Conservation (phyloP, 2,329 filamentous ascomycete genomes). For the Coniochaeta sp. region DNA sequence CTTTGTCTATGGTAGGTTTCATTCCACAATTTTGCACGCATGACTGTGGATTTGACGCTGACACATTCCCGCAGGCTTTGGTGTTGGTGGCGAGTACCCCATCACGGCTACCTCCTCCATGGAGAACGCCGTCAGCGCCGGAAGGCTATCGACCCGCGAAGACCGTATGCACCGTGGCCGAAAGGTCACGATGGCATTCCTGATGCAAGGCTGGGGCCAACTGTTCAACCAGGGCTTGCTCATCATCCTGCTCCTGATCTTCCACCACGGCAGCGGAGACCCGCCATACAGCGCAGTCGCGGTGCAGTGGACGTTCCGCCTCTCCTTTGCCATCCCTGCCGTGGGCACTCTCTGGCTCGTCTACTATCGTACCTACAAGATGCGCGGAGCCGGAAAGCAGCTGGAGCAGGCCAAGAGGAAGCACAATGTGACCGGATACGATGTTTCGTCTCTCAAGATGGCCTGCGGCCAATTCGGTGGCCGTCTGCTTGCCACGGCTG, state of each 20-base stretch:
- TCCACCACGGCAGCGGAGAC: constrained; percentile 71
- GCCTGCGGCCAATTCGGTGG: constrained; percentile 80
- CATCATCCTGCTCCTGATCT: constrained; percentile 79
- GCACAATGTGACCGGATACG: constrained; percentile 83
- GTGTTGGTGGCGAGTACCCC: constrained; percentile 82
- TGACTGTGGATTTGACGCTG: not conserved
- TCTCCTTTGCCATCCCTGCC: constrained; percentile 88
- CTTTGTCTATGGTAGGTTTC: constrained; percentile 71
- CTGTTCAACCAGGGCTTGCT: constrained; percentile 88
- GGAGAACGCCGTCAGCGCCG: constrained; percentile 80
- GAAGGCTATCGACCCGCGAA: constrained; percentile 81
- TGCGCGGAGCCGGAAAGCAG: constrained; percentile 81
- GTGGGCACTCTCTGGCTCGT: constrained; percentile 89
- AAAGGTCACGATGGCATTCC: constrained; percentile 89
- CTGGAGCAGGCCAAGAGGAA: constrained; percentile 79
- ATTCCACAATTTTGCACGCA: not conserved
- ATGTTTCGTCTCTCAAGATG: constrained; percentile 71
- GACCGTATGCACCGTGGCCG: constrained; percentile 93
- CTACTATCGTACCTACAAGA: constrained; percentile 94
- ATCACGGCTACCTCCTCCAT: constrained; percentile 95
- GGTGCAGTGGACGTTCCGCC: constrained; percentile 83
- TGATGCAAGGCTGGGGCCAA: constrained; percentile 99
- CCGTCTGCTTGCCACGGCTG: constrained; percentile 78
- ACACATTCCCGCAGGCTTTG: constrained; percentile 32
- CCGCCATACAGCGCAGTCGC: constrained; percentile 72